Base-by-base conservation (phyloP, 2,329 filamentous ascomycete species). In the Paramyrothecium roridum region DNA sequence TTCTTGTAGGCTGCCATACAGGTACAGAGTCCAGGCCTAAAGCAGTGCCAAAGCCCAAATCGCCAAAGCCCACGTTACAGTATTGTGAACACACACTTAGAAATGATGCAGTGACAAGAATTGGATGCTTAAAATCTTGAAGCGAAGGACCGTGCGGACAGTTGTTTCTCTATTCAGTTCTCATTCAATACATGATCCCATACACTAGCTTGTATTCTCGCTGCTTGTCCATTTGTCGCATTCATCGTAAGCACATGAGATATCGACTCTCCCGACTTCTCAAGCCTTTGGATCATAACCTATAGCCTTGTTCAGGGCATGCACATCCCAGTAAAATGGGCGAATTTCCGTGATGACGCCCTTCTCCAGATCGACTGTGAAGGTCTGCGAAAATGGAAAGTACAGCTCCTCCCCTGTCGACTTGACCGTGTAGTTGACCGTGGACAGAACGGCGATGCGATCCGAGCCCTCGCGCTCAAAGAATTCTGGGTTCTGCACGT, bases 241-340 rank as follows among this genome's bases (percentile, higher is more conserved):
- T 17, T 43, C 37, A 17, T 17, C 16, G 33, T 37, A 37, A 10
- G 16, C 33, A 37, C 37, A 43, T 17, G 37, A 19, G 7, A 43
- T 43, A 43, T 43, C n/a, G 45, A 47, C 4, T 20, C 12, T 11
- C 19, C n/a, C 52, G 54, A 57, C 2, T 59, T 13, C 13, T 43
- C 37, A 43, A 16, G 13, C 6, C 37, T 16, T 43, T 17, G 13
- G 57, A 7, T 47, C 59, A 22, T 64, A 53, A 3, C 56, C 61
- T 33, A 66, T 52, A 7, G 62, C 61, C 26, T 56, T 56, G 50
- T 64, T 67, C 17, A 64, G 2, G 17, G 56, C 56, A 6, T 65
- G 54, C 2, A 73, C 68, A 55, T 73, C 67, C 70, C 71, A 72
- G 48, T 73, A 73, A 54, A 71, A 73, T 1, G 70, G 63, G 52